Evolutionary conservation across 116 monocot genomes (phyloP).

Genomic region (Thalassia testudinum): DNA sequence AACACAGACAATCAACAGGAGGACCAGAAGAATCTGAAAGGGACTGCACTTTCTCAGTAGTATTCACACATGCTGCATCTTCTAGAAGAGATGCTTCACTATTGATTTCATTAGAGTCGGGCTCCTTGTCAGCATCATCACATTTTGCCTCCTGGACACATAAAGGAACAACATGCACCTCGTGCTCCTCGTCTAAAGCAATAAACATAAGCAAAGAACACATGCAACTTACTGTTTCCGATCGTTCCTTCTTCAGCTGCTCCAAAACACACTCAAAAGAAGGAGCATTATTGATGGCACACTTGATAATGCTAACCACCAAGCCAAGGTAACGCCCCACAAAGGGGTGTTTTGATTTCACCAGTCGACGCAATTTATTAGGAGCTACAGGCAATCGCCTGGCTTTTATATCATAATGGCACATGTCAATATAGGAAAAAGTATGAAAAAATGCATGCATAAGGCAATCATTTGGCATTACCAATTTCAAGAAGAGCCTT

Average conservation of each 20-base stretch:
- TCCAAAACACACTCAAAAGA: constrained; percentile 53
- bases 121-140: too few species aligned
- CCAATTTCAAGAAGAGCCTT: constrained; percentile 80
- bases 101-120: too few species aligned
- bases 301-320: constrained; percentile 38
- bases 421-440: background rate
- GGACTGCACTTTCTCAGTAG: background rate
- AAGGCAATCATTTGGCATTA: constrained; percentile 4
- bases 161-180: too few species aligned
- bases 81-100: too few species aligned
- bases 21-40: too few species aligned
- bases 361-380: constrained; percentile 29
- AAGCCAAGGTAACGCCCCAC: constrained; percentile 46
- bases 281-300: constrained; percentile 36
- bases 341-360: constrained; percentile 60
- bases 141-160: too few species aligned
- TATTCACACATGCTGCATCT: too few species aligned
- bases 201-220: too few species aligned
- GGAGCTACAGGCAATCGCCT: constrained; percentile 65
- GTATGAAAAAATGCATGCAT: background rate
- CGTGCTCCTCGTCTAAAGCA: too few species aligned
- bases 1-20: too few species aligned
- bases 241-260: constrained; percentile 35
- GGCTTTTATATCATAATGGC: constrained; percentile 29
- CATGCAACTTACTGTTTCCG: constrained; percentile 39